Evolutionary conservation across 192 early-diverging fungal genomes (phyloP).

Genomic region (Umbelopsis sp.): DNA sequence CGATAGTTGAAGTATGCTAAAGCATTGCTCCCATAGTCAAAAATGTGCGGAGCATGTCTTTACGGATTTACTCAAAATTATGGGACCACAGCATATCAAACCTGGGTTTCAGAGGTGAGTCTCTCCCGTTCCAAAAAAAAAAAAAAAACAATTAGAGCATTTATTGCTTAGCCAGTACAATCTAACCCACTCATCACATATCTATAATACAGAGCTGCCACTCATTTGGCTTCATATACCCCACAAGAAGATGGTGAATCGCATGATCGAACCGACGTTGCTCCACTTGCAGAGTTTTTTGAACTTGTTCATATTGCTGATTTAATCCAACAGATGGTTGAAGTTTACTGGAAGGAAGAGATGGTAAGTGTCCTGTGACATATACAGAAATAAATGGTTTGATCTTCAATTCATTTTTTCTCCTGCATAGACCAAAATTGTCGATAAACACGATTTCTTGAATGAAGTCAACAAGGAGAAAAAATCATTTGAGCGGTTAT

Average conservation of each 20-base stretch:
- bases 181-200: too few species aligned
- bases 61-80: slow-evolving; percentile 64
- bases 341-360: slow-evolving; percentile 90
- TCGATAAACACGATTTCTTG: slow-evolving; percentile 91
- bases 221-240: slow-evolving; percentile 47
- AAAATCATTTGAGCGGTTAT: slow-evolving; percentile 78
- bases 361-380: slow-evolving; percentile 52
- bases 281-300: slow-evolving; percentile 81
- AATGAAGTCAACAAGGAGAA: slow-evolving; percentile 92
- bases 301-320: slow-evolving; percentile 95
- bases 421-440: slow-evolving; percentile 54
- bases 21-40: slow-evolving; percentile 45
- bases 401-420: not conserved
- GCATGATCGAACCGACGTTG: slow-evolving; percentile 46
- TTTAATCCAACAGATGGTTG: slow-evolving; percentile 91
- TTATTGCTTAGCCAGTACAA: too few species aligned
- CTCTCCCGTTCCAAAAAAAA: not conserved
- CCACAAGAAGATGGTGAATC: slow-evolving; percentile 35
- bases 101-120: slow-evolving; percentile 61
- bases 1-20: not conserved
- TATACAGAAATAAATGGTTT: not conserved
- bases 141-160: not conserved
- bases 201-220: slow-evolving; percentile 44
- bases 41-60: slow-evolving; percentile 80
- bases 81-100: slow-evolving; percentile 76